Evolutionary conservation across 2,329 filamentous ascomycete genomes (phyloP).

Genomic region (Aspergillus pseudoglaucus): DNA sequence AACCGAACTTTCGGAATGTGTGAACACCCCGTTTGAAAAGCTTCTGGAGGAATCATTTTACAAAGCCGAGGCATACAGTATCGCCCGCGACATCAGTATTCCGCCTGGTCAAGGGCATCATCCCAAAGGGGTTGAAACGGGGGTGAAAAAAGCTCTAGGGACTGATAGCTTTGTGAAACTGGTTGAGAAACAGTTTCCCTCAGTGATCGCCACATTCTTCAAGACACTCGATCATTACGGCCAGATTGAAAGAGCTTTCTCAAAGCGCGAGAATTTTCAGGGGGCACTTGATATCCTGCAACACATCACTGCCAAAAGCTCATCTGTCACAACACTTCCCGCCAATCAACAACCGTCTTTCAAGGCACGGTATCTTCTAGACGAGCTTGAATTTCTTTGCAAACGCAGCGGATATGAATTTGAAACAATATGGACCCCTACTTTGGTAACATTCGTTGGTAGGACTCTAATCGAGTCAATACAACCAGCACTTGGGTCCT

Average conservation of each 20-base stretch:
- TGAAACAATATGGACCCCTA: conserved; percentile 65
- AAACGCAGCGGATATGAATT: conserved; percentile 61
- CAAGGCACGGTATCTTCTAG: conserved; percentile 66
- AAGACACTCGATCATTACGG: conserved; percentile 72
- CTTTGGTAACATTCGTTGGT: conserved; percentile 66
- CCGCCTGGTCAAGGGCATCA: conserved; percentile 38
- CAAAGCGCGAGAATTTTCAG: conserved; percentile 51
- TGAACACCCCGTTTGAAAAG: conserved; percentile 50
- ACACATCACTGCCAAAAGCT: conserved; percentile 62
- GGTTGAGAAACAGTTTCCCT: conserved; percentile 64
- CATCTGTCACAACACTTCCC: conserved; percentile 61
- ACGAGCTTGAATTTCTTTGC: conserved; percentile 73
- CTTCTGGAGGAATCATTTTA: conserved; percentile 65
- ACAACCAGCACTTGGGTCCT: conserved; percentile 72
- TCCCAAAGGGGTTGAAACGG: conserved; percentile 54
- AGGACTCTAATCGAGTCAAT: conserved; percentile 75
- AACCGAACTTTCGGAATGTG: conserved; percentile 51
- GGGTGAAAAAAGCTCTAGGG: conserved; percentile 64
- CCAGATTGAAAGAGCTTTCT: conserved; percentile 61
- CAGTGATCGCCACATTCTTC: conserved; percentile 70
- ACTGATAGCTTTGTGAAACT: conserved; percentile 57
- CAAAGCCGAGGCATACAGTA: conserved; percentile 74
- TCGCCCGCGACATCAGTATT: conserved; percentile 64
- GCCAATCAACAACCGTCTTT: conserved; percentile 83
- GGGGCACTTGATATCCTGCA: conserved; percentile 59